A percentile compares a stretch with the other conserved stretches of the same genome.
Conservation (phyloP, 164 flowering plant species). For the Vitis rupestris region DNA sequence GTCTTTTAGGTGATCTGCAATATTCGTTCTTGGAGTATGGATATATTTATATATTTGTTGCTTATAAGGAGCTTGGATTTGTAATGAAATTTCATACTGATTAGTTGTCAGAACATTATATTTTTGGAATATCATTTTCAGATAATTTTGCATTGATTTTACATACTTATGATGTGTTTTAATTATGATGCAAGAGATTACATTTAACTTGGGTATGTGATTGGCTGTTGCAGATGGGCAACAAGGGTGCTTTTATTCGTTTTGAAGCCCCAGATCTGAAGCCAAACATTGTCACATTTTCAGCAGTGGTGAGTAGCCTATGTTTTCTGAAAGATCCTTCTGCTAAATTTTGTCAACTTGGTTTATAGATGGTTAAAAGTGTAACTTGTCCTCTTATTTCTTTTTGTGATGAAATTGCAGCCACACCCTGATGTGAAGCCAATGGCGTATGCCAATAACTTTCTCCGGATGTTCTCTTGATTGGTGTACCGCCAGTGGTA, state of each 20-base stretch:
- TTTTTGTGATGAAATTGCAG: conserved; percentile 41
- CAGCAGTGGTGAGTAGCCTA: conserved; percentile 80
- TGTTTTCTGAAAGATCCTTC: not conserved
- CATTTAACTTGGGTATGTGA: not conserved
- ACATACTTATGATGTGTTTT: too few species aligned
- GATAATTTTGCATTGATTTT: too few species aligned
- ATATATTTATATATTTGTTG: too few species aligned
- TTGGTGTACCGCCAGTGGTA: not conserved
- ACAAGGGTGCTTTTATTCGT: conserved; percentile 94
- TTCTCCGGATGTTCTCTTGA: conserved; percentile 79
- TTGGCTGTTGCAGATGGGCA: conserved; percentile 78
- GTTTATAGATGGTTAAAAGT: not conserved
- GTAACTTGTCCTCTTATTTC: not conserved
- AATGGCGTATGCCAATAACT: conserved; percentile 98
- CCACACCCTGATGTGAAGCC: conserved; percentile 95
- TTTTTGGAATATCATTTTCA: too few species aligned
- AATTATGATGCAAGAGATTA: too few species aligned
- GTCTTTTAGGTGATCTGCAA: too few species aligned
- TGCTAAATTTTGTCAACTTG: not conserved
- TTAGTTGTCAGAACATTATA: too few species aligned
- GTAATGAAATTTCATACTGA: too few species aligned
- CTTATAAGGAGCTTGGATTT: too few species aligned
- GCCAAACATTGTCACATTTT: conserved; percentile 84
- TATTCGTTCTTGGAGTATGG: too few species aligned
- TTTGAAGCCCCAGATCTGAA: conserved; percentile 88